Conservation (phyloP, 2,329 filamentous ascomycete species). For the Phoma sp. region DNA sequence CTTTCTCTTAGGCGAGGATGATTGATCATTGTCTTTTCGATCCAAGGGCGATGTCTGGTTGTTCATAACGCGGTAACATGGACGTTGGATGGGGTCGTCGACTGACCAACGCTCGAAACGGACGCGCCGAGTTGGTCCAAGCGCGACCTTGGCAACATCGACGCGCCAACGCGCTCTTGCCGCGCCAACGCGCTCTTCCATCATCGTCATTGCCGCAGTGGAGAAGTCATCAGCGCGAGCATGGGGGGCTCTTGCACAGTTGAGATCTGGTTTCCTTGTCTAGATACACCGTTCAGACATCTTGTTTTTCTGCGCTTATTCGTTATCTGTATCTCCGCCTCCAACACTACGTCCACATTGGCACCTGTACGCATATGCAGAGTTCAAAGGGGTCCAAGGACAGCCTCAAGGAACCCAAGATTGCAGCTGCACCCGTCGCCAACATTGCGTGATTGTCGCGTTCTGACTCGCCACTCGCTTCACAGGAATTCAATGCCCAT, state of each 20-base stretch:
- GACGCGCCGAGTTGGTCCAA: constrained; percentile 5
- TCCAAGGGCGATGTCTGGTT: constrained; percentile 24
- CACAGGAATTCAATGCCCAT: background rate
- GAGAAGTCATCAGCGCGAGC: too few species aligned
- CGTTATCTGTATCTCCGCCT: too few species aligned
- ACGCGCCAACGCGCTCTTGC: constrained; percentile 4
- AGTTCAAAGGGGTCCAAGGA: too few species aligned
- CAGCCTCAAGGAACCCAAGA: too few species aligned
- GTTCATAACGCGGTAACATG: constrained; percentile 33
- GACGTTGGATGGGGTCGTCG: constrained; percentile 14
- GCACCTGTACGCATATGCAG: too few species aligned
- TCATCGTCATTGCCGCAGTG: background rate
- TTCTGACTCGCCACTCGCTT: background rate
- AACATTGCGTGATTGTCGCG: background rate
- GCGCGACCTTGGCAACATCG: constrained; percentile 11
- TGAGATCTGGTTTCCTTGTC: too few species aligned
- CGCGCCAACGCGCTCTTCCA: background rate
- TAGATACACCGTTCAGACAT: too few species aligned
- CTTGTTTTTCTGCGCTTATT: too few species aligned
- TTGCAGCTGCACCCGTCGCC: background rate
- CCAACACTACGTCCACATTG: too few species aligned
- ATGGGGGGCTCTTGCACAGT: too few species aligned
- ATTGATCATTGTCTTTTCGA: constrained; percentile 30
- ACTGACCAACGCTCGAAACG: constrained; percentile 10
- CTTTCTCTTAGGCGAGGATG: constrained; percentile 45